Evolutionary conservation across 2,329 filamentous ascomycete genomes (phyloP).

Genomic region (Emmonsiellopsis sp.): DNA sequence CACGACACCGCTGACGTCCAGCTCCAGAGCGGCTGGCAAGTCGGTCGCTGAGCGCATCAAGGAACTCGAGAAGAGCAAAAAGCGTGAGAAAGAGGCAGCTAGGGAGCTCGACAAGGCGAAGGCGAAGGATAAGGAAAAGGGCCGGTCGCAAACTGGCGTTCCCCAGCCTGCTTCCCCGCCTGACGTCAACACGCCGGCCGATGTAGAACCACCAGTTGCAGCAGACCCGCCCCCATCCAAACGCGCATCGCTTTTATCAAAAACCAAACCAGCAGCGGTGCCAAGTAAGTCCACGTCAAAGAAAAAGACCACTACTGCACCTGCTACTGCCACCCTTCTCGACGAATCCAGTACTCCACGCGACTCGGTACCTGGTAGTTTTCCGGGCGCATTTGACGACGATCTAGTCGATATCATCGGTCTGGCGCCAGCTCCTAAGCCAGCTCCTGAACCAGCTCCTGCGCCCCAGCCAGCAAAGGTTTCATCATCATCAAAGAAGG

Average conservation of each 20-base stretch:
- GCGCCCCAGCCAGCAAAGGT: constrained; percentile 19
- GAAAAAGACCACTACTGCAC: constrained; percentile 6
- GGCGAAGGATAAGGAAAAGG: constrained; percentile 25
- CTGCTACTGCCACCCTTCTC: constrained; percentile 14
- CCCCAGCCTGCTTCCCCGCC: constrained; percentile 21
- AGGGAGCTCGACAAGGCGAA: constrained; percentile 29
- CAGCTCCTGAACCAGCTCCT: constrained; percentile 23
- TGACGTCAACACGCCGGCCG: constrained; percentile 9
- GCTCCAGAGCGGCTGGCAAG: constrained; percentile 32
- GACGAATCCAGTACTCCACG: constrained; percentile 24
- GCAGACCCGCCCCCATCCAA: constrained; percentile 12
- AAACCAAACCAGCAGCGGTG: constrained; percentile 17
- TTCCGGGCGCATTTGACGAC: constrained; percentile 43
- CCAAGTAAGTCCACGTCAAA: constrained; percentile 14
- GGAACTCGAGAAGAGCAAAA: constrained; percentile 33
- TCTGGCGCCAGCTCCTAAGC: constrained; percentile 33
- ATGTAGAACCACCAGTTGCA: constrained; percentile 6
- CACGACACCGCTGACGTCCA: constrained; percentile 12
- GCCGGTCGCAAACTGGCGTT: constrained; percentile 21
- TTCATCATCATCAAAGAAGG: constrained; percentile 20
- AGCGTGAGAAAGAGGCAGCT: constrained; percentile 30
- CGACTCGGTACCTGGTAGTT: constrained; percentile 45
- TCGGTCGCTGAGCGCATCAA: constrained; percentile 48
- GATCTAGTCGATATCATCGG: constrained; percentile 37
- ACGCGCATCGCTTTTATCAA: constrained; percentile 24